Percentiles rank a stretch among this genome's conserved stretches.
Evolutionary conservation across 2,329 filamentous ascomycete genomes (phyloP).

Genomic region (Stagonosporopsis chrysanthemi): DNA sequence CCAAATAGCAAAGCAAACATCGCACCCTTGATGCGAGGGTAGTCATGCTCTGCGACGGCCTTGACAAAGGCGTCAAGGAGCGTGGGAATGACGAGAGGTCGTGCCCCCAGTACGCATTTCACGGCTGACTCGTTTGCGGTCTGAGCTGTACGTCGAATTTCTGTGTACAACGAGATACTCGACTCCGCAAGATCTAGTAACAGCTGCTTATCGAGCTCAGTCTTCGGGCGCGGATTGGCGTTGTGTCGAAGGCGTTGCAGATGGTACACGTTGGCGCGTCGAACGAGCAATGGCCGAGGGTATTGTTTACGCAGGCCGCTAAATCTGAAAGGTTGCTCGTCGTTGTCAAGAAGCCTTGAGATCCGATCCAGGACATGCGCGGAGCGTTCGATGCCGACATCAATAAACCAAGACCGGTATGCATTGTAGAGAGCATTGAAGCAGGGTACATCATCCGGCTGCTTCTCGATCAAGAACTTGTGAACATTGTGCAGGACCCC

Average conservation of each 20-base stretch:
- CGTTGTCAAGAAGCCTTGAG: conserved; percentile 81
- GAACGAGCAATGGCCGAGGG: conserved; percentile 87
- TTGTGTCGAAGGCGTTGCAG: conserved; percentile 94
- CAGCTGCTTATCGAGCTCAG: conserved; percentile 84
- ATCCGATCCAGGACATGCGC: conserved; percentile 92
- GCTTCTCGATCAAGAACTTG: conserved; percentile 78
- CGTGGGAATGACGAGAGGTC: conserved; percentile 88
- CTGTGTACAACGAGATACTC: conserved; percentile 88
- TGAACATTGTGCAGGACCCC: conserved; percentile 84
- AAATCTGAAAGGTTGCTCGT: conserved; percentile 92
- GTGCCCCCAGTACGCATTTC: conserved; percentile 86
- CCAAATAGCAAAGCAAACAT: conserved; percentile 92
- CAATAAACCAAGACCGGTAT: conserved; percentile 95
- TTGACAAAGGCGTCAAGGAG: conserved; percentile 79
- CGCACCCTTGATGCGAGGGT: conserved; percentile 91
- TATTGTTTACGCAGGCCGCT: conserved; percentile 92
- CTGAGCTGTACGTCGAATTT: conserved; percentile 93
- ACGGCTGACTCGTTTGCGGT: conserved; percentile 91
- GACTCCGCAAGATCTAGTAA: conserved; percentile 89
- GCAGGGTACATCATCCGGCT: conserved; percentile 94
- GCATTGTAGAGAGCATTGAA: conserved; percentile 93
- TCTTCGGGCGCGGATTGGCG: conserved; percentile 84
- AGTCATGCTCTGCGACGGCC: conserved; percentile 80
- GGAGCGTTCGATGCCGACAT: conserved; percentile 94
- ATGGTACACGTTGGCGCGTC: conserved; percentile 93